Evolutionary conservation across 2,329 filamentous ascomycete genomes (phyloP), one percentile per base, ranked within the genome.

Genomic region (Colletotrichum siamense): DNA sequence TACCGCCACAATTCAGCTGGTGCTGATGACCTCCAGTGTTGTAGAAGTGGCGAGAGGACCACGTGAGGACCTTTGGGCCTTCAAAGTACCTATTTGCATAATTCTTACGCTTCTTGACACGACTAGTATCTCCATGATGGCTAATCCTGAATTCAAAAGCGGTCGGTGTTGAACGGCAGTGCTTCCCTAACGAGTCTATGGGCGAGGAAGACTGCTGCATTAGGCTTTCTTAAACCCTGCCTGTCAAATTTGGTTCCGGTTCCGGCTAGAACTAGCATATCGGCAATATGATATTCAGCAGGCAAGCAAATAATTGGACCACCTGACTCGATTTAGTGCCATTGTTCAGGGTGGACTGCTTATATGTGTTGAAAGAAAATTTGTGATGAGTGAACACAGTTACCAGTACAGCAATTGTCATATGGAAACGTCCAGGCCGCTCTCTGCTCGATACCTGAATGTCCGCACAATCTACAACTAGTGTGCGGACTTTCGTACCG

Each of bases 111-210:
- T 0, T 13, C 55, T 22, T 6, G 8, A 28, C 2, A 28, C 0
- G n/a, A 3, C 6, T 6, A 0, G n/a, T 3, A 59, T 28, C 2
- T 59, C 52, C 22, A 28, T 28, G 22, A 28, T 28, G 3, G 4
- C n/a, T 13, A 28, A 18, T 12, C n/a, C 28, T 18, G 24, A 18
- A 0, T 1, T 59, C 55, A 59, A 59, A 2, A 1, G 24, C 13
- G 22, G 24, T 12, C 24, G 22, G 1, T 5, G 6, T 0, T 59
- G 24, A 10, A 28, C 26, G 22, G 0, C 55, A 22, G 13, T 13
- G 15, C 55, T 2, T 18, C 7, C 13, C 24, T 12, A 5, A 0
- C 55, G 22, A 18, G 55, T 28, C 0, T 18, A 59, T 10, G 55
- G 8, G 26, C 22, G 55, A 8, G 4, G 24, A 28, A 59, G 22